Evolutionary conservation across 2,329 filamentous ascomycete species (phyloP).

Genomic region (Zasmidium cellare): DNA sequence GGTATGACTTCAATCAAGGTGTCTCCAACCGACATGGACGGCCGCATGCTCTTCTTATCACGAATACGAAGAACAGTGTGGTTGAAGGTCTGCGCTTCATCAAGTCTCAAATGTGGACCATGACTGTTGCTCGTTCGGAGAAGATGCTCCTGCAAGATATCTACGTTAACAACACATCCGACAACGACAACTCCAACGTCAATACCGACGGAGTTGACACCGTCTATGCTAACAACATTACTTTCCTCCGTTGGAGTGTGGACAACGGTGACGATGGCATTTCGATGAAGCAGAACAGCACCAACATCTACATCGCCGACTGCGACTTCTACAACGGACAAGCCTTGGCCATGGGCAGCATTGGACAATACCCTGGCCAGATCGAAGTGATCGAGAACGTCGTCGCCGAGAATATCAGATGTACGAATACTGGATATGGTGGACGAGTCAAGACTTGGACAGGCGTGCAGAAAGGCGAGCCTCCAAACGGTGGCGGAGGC

Average conservation of each 20-base stretch:
- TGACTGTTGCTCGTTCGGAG: slow-evolving; percentile 54
- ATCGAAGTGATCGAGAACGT: slow-evolving; percentile 55
- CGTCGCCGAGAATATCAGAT: slow-evolving; percentile 46
- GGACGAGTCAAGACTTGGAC: slow-evolving; percentile 58
- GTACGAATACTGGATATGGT: slow-evolving; percentile 16
- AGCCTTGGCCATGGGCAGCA: slow-evolving; percentile 57
- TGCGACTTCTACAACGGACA: slow-evolving; percentile 52
- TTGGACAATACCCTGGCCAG: slow-evolving; percentile 54
- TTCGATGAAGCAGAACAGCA: slow-evolving; percentile 57
- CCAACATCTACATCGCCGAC: slow-evolving; percentile 54
- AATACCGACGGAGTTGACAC: slow-evolving; percentile 56
- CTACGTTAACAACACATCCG: slow-evolving; percentile 55
- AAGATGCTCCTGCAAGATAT: slow-evolving; percentile 53
- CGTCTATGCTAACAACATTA: slow-evolving; percentile 54
- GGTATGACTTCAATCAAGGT: slow-evolving; percentile 49
- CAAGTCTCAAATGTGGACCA: slow-evolving; percentile 49
- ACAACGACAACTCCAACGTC: slow-evolving; percentile 33
- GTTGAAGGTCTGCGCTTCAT: slow-evolving; percentile 54
- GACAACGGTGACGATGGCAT: slow-evolving; percentile 57
- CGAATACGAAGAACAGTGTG: slow-evolving; percentile 48
- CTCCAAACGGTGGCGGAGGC: slow-evolving; percentile 60
- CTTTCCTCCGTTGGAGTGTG: slow-evolving; percentile 53
- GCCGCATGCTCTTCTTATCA: slow-evolving; percentile 55
- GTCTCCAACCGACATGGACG: slow-evolving; percentile 36
- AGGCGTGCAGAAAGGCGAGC: slow-evolving; percentile 47